Conservation (phyloP, 805 yeast species). For the Pichia thaimueangensis region DNA sequence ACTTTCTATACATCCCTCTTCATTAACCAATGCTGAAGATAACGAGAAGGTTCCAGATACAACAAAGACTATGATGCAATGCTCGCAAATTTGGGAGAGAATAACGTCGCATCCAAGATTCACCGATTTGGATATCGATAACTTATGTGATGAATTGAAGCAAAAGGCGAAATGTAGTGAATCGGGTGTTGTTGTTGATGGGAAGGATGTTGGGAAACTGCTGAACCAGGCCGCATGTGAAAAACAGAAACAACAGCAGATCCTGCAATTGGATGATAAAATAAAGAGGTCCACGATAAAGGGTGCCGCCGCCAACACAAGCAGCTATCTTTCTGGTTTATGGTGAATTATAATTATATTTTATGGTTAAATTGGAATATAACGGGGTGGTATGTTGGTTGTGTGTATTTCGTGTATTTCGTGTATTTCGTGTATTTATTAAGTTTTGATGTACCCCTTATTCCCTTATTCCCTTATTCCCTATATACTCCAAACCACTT, state of each 20-base stretch:
- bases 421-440: too few species aligned
- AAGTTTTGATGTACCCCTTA: too few species aligned
- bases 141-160: slow-evolving; percentile 83
- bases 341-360: background rate
- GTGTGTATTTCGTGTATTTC: too few species aligned
- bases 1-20: too few species aligned
- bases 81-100: slow-evolving; percentile 95
- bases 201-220: slow-evolving; percentile 64
- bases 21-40: slow-evolving; percentile 23
- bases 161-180: slow-evolving; percentile 94
- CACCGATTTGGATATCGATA: slow-evolving; percentile 89
- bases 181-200: slow-evolving; percentile 80
- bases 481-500: too few species aligned
- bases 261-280: too few species aligned
- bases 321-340: slow-evolving; percentile 9
- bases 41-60: slow-evolving; percentile 59
- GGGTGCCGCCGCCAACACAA: slow-evolving; percentile 1
- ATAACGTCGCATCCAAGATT: slow-evolving; percentile 91
- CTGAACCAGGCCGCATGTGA: slow-evolving; percentile 26
- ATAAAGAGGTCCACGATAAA: too few species aligned
- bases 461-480: too few species aligned
- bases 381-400: too few species aligned
- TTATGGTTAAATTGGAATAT: background rate
- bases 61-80: slow-evolving; percentile 53
- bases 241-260: background rate